phyloP scores from a whole-genome alignment of 331 rosid genomes.

The Prunus yedoensis region DNA sequence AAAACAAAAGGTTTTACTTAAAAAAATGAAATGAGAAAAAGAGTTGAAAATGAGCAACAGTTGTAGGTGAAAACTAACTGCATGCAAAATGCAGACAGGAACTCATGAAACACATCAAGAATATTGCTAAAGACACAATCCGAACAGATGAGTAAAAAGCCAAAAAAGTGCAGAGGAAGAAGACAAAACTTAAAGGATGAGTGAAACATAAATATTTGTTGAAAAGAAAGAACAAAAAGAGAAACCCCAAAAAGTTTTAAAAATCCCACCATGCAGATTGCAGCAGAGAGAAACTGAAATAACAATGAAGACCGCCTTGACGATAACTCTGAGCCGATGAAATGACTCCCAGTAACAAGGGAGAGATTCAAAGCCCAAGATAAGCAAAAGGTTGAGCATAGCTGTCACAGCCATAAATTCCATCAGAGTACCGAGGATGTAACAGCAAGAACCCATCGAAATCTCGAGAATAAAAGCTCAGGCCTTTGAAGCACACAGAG shows the following conservation, averaged over 20 bases:
- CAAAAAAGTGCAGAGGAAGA: conserved; percentile 24
- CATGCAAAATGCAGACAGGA: conserved; percentile 23
- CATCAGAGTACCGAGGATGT: conserved; percentile 61
- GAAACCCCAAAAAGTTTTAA: conserved; percentile 9
- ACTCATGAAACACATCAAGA: conserved; percentile 7
- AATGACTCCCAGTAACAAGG: conserved; percentile 50
- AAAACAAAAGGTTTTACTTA: neutral
- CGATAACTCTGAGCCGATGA: conserved; percentile 33
- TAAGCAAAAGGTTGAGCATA: conserved; percentile 43
- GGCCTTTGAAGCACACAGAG: conserved; percentile 34
- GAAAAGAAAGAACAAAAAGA: neutral
- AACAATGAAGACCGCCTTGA: conserved; percentile 24
- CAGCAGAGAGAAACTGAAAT: conserved; percentile 28
- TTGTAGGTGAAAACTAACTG: conserved; percentile 21
- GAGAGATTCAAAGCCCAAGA: conserved; percentile 49
- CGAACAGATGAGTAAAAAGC: conserved; percentile 17
- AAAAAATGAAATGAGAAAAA: neutral
- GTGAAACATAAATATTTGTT: conserved; percentile 2
- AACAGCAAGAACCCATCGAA: conserved; percentile 48
- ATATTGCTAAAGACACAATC: conserved; percentile 13
- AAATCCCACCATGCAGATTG: conserved; percentile 40
- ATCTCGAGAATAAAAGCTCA: conserved; percentile 23
- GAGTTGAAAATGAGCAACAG: conserved; percentile 9
- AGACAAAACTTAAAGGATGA: conserved; percentile 37
- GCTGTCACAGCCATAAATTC: conserved; percentile 86